phyloP scores from a whole-genome alignment of 1,284 basidiomycete species.

The Farysia itapuensis region DNA sequence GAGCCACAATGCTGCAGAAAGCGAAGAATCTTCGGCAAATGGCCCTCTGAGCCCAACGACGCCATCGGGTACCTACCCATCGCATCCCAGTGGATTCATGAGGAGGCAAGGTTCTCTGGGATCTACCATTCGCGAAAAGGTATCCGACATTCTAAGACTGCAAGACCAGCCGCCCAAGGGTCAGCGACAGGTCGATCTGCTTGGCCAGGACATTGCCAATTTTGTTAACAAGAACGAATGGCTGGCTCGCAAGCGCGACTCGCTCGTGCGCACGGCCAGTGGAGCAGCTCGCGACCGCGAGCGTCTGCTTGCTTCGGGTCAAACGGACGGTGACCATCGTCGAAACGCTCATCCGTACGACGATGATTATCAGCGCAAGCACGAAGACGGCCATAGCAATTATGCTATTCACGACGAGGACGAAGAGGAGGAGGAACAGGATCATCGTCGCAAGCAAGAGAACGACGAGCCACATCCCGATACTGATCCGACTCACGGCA shows the following conservation, averaged over 20 bases:
- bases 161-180: slow-evolving; percentile 38
- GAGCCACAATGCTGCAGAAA: slow-evolving; percentile 1
- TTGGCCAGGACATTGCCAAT: slow-evolving; percentile 35
- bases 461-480: slow-evolving; percentile 27
- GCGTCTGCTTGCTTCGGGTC: slow-evolving; percentile 2
- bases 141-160: slow-evolving; percentile 33
- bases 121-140: slow-evolving; percentile 29
- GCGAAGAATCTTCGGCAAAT: slow-evolving; percentile 8
- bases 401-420: neutral
- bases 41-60: slow-evolving; percentile 14
- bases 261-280: slow-evolving; percentile 10
- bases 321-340: no score
- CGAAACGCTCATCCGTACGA: neutral
- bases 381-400: neutral
- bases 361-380: neutral
- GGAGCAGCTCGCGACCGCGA: slow-evolving; percentile 4
- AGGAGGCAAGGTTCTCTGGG: slow-evolving; percentile 25
- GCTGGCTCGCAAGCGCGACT: slow-evolving; percentile 29
- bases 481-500: slow-evolving; percentile 11
- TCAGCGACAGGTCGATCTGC: slow-evolving; percentile 31
- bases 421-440: slow-evolving; percentile 1
- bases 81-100: slow-evolving; percentile 13
- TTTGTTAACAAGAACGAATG: slow-evolving; percentile 46
- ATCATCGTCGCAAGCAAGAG: neutral
- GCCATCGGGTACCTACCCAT: slow-evolving; percentile 12